Conservation (phyloP, 768 basidiomycete genomes). For the Russula brevipes region DNA sequence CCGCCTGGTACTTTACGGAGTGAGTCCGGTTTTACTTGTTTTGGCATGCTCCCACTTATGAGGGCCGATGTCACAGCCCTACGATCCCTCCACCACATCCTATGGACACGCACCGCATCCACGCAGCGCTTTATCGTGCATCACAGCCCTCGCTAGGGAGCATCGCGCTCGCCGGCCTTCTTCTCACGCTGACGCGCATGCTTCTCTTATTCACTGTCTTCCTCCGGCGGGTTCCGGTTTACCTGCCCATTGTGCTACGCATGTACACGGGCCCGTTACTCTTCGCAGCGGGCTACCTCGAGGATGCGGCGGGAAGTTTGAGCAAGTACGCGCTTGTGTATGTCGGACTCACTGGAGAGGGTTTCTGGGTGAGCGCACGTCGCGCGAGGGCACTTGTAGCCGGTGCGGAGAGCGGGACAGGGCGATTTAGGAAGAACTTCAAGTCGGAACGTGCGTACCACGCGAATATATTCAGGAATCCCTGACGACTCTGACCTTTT, state of each 20-base stretch:
- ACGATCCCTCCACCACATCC: slow-evolving; percentile 38
- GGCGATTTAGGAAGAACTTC: slow-evolving; percentile 44
- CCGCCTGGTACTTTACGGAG: slow-evolving; percentile 86
- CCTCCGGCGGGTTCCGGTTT: slow-evolving; percentile 54
- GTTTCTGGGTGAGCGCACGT: slow-evolving; percentile 48
- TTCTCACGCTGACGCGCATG: slow-evolving; percentile 65
- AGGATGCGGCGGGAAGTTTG: slow-evolving; percentile 45
- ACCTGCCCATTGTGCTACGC: slow-evolving; percentile 40
- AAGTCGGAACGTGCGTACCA: slow-evolving; percentile 52
- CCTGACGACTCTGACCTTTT: slow-evolving; percentile 1
- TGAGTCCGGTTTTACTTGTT: slow-evolving; percentile 32
- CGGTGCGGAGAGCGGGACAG: slow-evolving; percentile 45
- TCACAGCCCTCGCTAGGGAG: slow-evolving; percentile 79
- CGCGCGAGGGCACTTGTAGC: slow-evolving; percentile 53
- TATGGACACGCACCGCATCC: slow-evolving; percentile 65
- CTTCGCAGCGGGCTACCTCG: slow-evolving; percentile 40
- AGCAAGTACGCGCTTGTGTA: slow-evolving; percentile 57
- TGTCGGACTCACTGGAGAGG: slow-evolving; percentile 50
- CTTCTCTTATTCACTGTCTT: slow-evolving; percentile 46
- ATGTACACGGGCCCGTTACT: slow-evolving; percentile 41
- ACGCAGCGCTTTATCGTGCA: slow-evolving; percentile 71
- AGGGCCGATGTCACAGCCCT: slow-evolving; percentile 25
- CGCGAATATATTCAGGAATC: background rate
- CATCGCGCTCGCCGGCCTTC: slow-evolving; percentile 67
- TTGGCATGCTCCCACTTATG: slow-evolving; percentile 1